phyloP scores from a whole-genome alignment of 2,329 filamentous ascomycete species.

The Beauveria australis region DNA sequence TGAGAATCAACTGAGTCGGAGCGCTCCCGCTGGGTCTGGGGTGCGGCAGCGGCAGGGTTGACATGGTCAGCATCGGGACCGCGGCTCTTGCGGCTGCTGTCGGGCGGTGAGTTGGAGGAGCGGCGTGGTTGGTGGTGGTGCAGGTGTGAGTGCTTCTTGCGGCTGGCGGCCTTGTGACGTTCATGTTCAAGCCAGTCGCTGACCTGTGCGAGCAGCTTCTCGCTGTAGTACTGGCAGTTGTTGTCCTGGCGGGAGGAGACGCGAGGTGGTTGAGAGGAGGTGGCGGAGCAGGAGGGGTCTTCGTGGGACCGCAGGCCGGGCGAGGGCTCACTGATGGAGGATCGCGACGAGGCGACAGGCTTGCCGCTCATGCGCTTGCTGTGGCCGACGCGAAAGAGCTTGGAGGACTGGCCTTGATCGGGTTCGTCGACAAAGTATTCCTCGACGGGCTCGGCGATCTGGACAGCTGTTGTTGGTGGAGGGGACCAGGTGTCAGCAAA shows the following conservation, averaged over 20 bases:
- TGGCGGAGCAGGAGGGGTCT: slow-evolving; percentile 15
- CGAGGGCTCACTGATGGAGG: slow-evolving; percentile 32
- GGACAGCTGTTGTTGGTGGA: slow-evolving; percentile 36
- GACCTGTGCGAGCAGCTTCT: slow-evolving; percentile 64
- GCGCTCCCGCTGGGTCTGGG: slow-evolving; percentile 22
- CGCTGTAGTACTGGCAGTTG: slow-evolving; percentile 33
- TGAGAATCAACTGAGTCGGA: slow-evolving; percentile 56
- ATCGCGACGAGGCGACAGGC: slow-evolving; percentile 32
- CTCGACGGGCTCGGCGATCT: slow-evolving; percentile 45
- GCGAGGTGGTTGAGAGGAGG: slow-evolving; percentile 10
- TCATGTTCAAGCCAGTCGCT: slow-evolving; percentile 79
- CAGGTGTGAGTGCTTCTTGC: slow-evolving; percentile 29
- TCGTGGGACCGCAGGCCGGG: slow-evolving; percentile 21
- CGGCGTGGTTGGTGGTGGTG: slow-evolving; percentile 30
- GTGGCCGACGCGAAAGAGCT: slow-evolving; percentile 25
- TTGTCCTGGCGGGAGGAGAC: slow-evolving; percentile 21
- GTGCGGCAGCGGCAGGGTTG: slow-evolving; percentile 6
- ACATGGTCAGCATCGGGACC: slow-evolving; percentile 14
- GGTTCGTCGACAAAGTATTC: slow-evolving; percentile 24
- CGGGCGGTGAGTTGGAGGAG: slow-evolving; percentile 32
- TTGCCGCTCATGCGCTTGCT: slow-evolving; percentile 28
- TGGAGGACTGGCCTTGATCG: slow-evolving; percentile 20
- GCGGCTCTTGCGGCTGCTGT: not conserved
- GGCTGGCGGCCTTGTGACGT: slow-evolving; percentile 51
- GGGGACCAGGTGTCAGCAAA: not conserved